phyloP scores from a whole-genome alignment of 495 filamentous ascomycete species.

The Penicillium dipodomyicola region DNA sequence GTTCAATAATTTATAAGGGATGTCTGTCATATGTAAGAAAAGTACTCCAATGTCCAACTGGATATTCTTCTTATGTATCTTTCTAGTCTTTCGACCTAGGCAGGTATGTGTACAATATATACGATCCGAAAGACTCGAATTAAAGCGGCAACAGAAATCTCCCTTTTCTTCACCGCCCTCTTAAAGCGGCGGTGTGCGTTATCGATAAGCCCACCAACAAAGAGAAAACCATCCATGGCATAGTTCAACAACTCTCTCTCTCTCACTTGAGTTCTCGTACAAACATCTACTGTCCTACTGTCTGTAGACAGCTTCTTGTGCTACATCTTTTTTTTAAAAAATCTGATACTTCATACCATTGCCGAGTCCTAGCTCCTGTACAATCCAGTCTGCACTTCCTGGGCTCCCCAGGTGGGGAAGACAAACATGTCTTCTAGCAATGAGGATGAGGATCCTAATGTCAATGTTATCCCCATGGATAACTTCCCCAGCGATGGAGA shows the following conservation, averaged over 20 bases:
- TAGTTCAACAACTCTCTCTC: constrained; percentile 9
- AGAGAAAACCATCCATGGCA: constrained; percentile 8
- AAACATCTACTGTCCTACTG: not conserved
- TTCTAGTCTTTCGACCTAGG: too few relatives aligned
- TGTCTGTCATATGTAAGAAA: too few relatives aligned
- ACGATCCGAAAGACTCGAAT: not conserved
- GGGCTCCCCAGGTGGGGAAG: not conserved
- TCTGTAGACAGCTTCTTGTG: not conserved
- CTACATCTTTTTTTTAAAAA: not conserved
- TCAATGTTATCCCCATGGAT: constrained; percentile 33
- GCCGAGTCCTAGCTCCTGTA: not conserved
- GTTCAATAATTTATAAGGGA: too few relatives aligned
- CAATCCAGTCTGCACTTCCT: not conserved
- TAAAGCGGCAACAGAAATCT: not conserved
- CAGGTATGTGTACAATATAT: too few relatives aligned
- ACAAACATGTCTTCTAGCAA: constrained; percentile 5
- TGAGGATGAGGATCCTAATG: constrained; percentile 22
- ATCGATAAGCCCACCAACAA: constrained; percentile 13
- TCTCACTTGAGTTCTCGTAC: too few relatives aligned
- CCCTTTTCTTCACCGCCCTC: not conserved
- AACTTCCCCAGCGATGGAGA: constrained; percentile 36
- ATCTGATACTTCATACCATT: not conserved
- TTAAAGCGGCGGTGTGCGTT: not conserved
- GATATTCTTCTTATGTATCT: too few relatives aligned
- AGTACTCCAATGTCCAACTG: too few relatives aligned